These are phyloP conservation scores for Striga hermonthica DNA, from an alignment of 305 asterid species.

Conservation along the genomic window DNA sequence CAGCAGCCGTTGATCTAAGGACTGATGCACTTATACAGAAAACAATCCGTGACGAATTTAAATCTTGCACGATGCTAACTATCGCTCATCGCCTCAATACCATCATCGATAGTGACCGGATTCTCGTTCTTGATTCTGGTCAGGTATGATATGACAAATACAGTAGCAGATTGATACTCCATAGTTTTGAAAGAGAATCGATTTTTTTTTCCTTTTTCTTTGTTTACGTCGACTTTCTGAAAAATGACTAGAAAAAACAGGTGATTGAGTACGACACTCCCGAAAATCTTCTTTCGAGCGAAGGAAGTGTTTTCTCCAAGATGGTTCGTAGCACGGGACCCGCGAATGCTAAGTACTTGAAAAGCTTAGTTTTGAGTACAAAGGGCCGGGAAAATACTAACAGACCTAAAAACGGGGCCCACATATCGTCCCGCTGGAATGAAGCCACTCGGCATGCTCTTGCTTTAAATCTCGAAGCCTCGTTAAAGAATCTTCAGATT, in stretches of 20 bases:
- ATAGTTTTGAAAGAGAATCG: background rate
- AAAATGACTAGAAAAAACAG: slow-evolving; percentile 32
- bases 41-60: slow-evolving; percentile 85
- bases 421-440: slow-evolving; percentile 55
- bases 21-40: slow-evolving; percentile 93
- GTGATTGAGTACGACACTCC: slow-evolving; percentile 74
- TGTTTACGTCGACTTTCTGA: background rate
- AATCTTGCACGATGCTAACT: slow-evolving; percentile 88
- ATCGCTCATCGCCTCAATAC: slow-evolving; percentile 94
- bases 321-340: slow-evolving; percentile 82
- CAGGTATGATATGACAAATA: slow-evolving; percentile 58
- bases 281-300: slow-evolving; percentile 51
- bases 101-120: slow-evolving; percentile 75
- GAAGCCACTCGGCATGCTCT: slow-evolving; percentile 56
- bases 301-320: slow-evolving; percentile 59
- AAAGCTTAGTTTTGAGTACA: slow-evolving; percentile 42
- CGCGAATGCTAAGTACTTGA: slow-evolving; percentile 77
- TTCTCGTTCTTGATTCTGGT: slow-evolving; percentile 80
- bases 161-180: background rate
- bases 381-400: slow-evolving; percentile 29
- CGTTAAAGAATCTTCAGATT: slow-evolving; percentile 47
- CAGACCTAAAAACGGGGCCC: slow-evolving; percentile 26
- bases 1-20: slow-evolving; percentile 94
- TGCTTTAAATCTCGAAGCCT: slow-evolving; percentile 45
- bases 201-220: no score